These are phyloP conservation scores for Hibiscus tridactylites DNA, from an alignment of 345 rosid genomes.

Conservation along the genomic window DNA sequence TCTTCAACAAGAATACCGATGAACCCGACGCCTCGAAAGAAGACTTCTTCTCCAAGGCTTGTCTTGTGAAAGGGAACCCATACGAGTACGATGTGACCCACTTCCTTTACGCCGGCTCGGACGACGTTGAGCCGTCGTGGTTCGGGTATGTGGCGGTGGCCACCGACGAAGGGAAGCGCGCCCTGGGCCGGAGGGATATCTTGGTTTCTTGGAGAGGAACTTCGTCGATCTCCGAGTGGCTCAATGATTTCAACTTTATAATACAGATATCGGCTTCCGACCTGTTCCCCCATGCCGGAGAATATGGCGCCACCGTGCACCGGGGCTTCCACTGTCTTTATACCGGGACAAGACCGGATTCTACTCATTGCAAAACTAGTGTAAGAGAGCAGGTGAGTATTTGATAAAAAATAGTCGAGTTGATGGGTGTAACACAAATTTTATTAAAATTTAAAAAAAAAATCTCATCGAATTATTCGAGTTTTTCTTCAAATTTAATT, in stretches of 20 bases:
- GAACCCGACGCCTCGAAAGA: constrained; percentile 1
- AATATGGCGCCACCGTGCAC: not conserved
- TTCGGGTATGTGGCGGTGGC: constrained; percentile 36
- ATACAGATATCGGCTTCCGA: not conserved
- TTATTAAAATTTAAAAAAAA: too few species aligned
- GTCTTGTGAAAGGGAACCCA: constrained; percentile 28
- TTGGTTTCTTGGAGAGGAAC: constrained; percentile 50
- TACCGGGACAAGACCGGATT: constrained; percentile 9
- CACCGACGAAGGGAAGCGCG: constrained; percentile 32
- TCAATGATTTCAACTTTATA: constrained; percentile 13
- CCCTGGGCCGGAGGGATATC: constrained; percentile 41
- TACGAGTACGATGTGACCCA: constrained; percentile 34
- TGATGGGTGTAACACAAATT: too few species aligned
- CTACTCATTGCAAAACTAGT: constrained; percentile 22
- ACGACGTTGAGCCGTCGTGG: not conserved
- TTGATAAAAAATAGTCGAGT: too few species aligned
- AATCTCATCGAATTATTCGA: too few species aligned
- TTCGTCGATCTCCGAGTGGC: not conserved
- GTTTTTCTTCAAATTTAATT: too few species aligned
- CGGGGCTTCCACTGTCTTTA: constrained; percentile 33
- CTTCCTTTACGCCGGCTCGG: constrained; percentile 27
- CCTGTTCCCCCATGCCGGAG: not conserved
- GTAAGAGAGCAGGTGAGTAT: constrained; percentile 32
- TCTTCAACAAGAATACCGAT: constrained; percentile 1
- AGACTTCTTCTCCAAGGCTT: constrained; percentile 29